These are phyloP conservation scores for Xylaria sp. DNA, from an alignment of 2,329 filamentous ascomycete genomes.

Conservation along the genomic window DNA sequence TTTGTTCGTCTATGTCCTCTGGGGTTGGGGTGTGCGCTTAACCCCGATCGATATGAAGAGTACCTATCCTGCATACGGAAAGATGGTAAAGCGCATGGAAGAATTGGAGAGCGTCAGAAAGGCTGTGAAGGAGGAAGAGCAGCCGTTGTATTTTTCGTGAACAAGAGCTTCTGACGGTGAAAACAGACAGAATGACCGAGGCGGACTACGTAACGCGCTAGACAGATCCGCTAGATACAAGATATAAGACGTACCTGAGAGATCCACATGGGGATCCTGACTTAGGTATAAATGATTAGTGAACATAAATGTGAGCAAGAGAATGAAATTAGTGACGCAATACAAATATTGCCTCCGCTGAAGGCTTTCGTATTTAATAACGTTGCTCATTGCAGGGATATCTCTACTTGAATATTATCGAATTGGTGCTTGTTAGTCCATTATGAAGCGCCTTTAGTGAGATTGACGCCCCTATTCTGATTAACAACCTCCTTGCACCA, in stretches of 20 bases:
- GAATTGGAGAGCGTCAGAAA: conserved; percentile 31
- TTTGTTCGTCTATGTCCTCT: conserved; percentile 42
- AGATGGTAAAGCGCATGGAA: conserved; percentile 34
- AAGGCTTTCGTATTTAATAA: no score
- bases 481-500: no score
- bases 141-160: not conserved
- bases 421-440: no score
- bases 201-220: not conserved
- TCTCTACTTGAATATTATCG: no score
- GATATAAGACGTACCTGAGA: not conserved
- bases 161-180: not conserved
- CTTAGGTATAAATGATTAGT: not conserved
- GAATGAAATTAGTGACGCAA: no score
- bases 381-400: no score
- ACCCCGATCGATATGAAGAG: conserved; percentile 32
- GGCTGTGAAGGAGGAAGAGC: conserved; percentile 12
- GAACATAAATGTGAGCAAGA: not conserved
- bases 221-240: not conserved
- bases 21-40: conserved; percentile 35
- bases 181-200: not conserved
- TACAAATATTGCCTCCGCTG: no score
- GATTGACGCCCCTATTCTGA: no score
- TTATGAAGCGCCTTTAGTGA: no score
- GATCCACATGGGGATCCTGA: not conserved
- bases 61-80: conserved; percentile 36